These are phyloP conservation scores for Xenoacremonium recifei DNA, from an alignment of 2,329 filamentous ascomycete genomes.

Conservation along the genomic window DNA sequence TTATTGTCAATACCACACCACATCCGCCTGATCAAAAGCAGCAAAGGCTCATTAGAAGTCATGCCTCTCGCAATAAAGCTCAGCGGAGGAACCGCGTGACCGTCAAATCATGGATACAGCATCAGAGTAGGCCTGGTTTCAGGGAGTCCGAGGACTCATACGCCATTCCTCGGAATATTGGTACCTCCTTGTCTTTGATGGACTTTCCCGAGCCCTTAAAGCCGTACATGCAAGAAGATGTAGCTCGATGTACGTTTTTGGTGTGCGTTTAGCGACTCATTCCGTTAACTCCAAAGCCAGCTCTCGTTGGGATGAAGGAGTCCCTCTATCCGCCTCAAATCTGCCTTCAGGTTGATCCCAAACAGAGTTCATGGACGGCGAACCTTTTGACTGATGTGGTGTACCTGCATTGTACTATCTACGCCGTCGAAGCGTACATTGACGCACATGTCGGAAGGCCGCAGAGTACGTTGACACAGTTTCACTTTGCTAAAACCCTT, in stretches of 20 bases:
- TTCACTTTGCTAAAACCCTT: slow-evolving; percentile 18
- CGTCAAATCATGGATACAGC: slow-evolving; percentile 15
- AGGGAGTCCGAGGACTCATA: not conserved
- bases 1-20: slow-evolving; percentile 7
- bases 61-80: slow-evolving; percentile 1
- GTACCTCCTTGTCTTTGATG: slow-evolving; percentile 14
- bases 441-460: slow-evolving; percentile 5
- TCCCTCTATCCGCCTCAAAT: slow-evolving; percentile 17
- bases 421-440: slow-evolving; percentile 13
- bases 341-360: slow-evolving; percentile 13
- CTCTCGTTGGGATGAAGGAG: not conserved
- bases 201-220: slow-evolving; percentile 18
- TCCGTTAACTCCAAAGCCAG: not conserved
- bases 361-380: slow-evolving; percentile 15
- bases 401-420: slow-evolving; percentile 17
- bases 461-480: slow-evolving; percentile 8
- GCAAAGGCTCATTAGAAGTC: slow-evolving; percentile 8
- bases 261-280: not conserved
- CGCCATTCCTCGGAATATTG: slow-evolving; percentile 13
- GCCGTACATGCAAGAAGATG: slow-evolving; percentile 18
- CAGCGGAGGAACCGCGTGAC: not conserved
- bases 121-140: not conserved
- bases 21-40: not conserved
- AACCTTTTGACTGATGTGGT: slow-evolving; percentile 13
- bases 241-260: slow-evolving; percentile 9